A percentile compares a stretch with the other conserved stretches of the same genome.
phyloP scores from a whole-genome alignment of 768 basidiomycete genomes.

The Lactifluus hygrophoroides region DNA sequence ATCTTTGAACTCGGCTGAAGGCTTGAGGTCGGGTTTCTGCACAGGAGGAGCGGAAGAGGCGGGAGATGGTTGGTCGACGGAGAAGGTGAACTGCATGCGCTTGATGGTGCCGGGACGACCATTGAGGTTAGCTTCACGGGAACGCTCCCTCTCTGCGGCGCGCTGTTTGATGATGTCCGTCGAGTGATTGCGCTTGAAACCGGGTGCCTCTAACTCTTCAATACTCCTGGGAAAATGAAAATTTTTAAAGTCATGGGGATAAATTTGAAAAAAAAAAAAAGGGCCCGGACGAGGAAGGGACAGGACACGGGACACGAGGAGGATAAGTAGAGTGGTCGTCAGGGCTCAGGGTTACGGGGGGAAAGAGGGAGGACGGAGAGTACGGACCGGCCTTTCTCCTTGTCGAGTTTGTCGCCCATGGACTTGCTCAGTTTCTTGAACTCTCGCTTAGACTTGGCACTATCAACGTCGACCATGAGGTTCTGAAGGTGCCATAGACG shows the following conservation, averaged over 20 bases:
- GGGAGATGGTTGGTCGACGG: conserved; percentile 60
- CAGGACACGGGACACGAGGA: conserved; percentile 18
- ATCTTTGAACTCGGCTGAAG: conserved; percentile 57
- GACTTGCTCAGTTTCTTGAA: conserved; percentile 82
- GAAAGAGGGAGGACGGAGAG: background rate
- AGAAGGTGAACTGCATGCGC: conserved; percentile 87
- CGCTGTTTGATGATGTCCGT: conserved; percentile 74
- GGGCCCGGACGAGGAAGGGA: background rate
- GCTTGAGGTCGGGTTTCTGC: conserved; percentile 60
- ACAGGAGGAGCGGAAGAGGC: conserved; percentile 38
- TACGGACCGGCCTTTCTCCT: conserved; percentile 82
- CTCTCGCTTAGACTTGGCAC: conserved; percentile 80
- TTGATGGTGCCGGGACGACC: conserved; percentile 66
- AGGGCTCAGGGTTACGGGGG: conserved; percentile 14
- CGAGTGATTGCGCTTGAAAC: conserved; percentile 71
- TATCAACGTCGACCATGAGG: conserved; percentile 86
- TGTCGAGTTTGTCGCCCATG: conserved; percentile 90
- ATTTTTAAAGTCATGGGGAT: too few species aligned
- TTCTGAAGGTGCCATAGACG: conserved; percentile 89
- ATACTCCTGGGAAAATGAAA: conserved; percentile 49
- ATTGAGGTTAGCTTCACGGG: conserved; percentile 54
- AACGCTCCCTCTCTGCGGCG: conserved; percentile 74
- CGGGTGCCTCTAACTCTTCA: conserved; percentile 76
- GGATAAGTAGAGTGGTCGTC: conserved; percentile 35
- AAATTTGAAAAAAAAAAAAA: too few species aligned